Evolutionary conservation across 2,329 filamentous ascomycete species (phyloP).

Genomic region (Diaporthe humulicola): DNA sequence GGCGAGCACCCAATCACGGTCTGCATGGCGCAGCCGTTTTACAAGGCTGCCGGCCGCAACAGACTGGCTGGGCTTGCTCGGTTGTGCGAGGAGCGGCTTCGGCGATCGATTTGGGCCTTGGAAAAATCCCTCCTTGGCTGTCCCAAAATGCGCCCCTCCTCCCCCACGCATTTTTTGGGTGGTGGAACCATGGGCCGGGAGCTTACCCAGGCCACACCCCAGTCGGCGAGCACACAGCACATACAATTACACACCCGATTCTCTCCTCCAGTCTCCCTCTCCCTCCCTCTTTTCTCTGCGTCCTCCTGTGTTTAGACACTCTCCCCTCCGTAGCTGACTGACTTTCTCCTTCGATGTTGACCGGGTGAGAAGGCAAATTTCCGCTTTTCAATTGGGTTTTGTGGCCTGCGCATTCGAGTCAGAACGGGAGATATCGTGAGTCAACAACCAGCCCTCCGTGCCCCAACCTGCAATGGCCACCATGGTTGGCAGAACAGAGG

Average conservation of each 20-base stretch:
- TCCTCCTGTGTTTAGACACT: constrained; percentile 28
- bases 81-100: constrained; percentile 25
- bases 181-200: constrained; percentile 18
- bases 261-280: constrained; percentile 6
- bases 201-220: constrained; percentile 14
- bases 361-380: constrained; percentile 23
- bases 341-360: constrained; percentile 21
- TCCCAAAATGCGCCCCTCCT: constrained; percentile 10
- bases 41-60: not conserved
- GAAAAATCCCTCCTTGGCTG: constrained; percentile 15
- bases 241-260: constrained; percentile 15
- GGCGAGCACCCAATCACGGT: constrained; percentile 18
- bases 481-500: not conserved
- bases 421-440: constrained; percentile 39
- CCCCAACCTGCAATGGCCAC: not conserved
- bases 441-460: constrained; percentile 32
- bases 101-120: constrained; percentile 4
- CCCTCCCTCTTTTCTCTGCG: constrained; percentile 5
- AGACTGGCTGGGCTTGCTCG: not conserved
- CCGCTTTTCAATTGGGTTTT: constrained; percentile 23
- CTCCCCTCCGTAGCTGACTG: constrained; percentile 36
- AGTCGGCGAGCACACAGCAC: constrained; percentile 10
- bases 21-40: not conserved
- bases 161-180: constrained; percentile 31
- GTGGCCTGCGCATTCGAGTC: constrained; percentile 38